phyloP scores from a whole-genome alignment of 768 basidiomycete species.

The Trametes elegans region DNA sequence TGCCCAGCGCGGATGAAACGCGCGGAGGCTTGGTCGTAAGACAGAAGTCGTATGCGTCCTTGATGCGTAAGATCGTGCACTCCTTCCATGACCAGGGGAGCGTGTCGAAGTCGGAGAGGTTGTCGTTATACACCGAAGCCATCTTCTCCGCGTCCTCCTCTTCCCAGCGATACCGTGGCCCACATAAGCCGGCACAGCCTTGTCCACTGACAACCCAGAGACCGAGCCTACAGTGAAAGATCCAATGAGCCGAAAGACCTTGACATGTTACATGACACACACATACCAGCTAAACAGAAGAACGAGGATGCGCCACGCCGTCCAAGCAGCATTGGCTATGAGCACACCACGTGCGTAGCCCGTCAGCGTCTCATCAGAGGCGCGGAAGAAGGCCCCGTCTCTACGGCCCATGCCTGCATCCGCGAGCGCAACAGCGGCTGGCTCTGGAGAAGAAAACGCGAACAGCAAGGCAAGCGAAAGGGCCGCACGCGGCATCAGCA shows the following conservation, averaged over 20 bases:
- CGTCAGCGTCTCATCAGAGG: slow-evolving; percentile 63
- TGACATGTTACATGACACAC: too few relatives aligned
- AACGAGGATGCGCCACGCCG: slow-evolving; percentile 70
- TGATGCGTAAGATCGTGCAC: slow-evolving; percentile 64
- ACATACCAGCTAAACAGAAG: slow-evolving; percentile 65
- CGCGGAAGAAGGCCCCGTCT: slow-evolving; percentile 74
- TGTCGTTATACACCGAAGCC: slow-evolving; percentile 48
- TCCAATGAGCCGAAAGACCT: not conserved
- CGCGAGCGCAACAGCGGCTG: slow-evolving; percentile 44
- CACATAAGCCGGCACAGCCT: slow-evolving; percentile 78
- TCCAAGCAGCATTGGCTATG: slow-evolving; percentile 78
- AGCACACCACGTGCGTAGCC: slow-evolving; percentile 77
- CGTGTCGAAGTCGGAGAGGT: slow-evolving; percentile 41
- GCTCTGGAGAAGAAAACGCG: slow-evolving; percentile 51
- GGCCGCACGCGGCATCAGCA: slow-evolving; percentile 83
- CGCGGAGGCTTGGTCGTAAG: slow-evolving; percentile 41
- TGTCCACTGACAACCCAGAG: slow-evolving; percentile 79
- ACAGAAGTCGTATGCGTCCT: slow-evolving; percentile 84
- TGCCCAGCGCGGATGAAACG: slow-evolving; percentile 37
- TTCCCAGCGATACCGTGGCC: slow-evolving; percentile 82
- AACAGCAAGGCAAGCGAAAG: slow-evolving; percentile 72
- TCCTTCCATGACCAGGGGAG: slow-evolving; percentile 83
- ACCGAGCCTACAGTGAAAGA: slow-evolving; percentile 51
- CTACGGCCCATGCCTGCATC: slow-evolving; percentile 49
- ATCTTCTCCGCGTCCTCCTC: slow-evolving; percentile 71